Base-by-base conservation (phyloP, 495 filamentous ascomycete species). In the Penicillium maclennaniae region DNA sequence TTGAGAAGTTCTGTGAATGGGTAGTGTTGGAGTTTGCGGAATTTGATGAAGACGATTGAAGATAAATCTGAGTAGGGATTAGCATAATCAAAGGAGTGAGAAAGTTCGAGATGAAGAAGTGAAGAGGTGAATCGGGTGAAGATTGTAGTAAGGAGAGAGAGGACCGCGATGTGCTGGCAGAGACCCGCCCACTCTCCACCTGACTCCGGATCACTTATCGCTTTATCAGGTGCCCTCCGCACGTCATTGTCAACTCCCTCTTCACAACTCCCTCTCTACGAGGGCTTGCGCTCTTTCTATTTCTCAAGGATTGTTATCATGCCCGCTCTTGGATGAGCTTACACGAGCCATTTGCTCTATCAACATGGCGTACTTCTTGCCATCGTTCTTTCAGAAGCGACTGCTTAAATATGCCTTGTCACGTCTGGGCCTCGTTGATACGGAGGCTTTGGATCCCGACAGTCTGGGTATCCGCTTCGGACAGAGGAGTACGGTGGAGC, bases 1-100 rank as follows among this genome's bases (percentile, higher is more conserved):
- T 92, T 84, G 93, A 98, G 72, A 75, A 80, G 55, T 98, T 95
- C 63, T 97, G 92, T 67, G 76, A 89, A 46, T 97, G 91, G 92
- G 74, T 97, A 49, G 87, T 96, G 7, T 71, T 80, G 45, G 87
- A 93, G 66, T 95, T 83, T 77, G 87, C 85, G 15, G 81, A 86
- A 42, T 76, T 81, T 59, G 73, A 72, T 23, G 71, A 71, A 12
- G 75, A 77, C 45, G 71, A 73, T 27, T 61, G 51, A 40, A 19
- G 19, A 16, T 17, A 17, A 12, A 37, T 46, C 17, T 39, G 41
- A 45, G 41, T 42, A 28, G 15, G n/a, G 3, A 15, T 21, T 8
- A 42, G 39, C 39, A 44, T 26, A 44, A 44, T 25, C 15, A 8
- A 15, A 4, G 25, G 41, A 21, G 17, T 40, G 31, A 34, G 14